Conservation (phyloP, 2,329 filamentous ascomycete genomes). For the Calonectria multiphialidica region DNA sequence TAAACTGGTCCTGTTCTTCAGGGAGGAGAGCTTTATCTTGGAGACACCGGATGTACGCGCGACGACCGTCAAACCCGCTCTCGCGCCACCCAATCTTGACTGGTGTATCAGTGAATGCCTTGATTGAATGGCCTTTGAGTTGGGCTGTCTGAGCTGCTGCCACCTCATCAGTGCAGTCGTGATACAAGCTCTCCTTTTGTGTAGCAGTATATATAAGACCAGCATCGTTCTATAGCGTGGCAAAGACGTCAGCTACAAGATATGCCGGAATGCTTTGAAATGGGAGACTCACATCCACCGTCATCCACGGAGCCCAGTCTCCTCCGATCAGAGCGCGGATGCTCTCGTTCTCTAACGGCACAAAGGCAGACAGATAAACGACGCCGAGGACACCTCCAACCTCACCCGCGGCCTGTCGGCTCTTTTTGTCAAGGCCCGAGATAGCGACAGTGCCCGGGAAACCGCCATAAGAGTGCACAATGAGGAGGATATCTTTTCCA, state of each 20-base stretch:
- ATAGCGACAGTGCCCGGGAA: not conserved
- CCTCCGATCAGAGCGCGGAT: not conserved
- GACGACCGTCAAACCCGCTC: not conserved
- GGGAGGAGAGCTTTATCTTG: not conserved
- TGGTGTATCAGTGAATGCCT: not conserved
- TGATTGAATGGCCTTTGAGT: not conserved
- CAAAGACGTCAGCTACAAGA: no score
- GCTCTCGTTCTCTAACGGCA: not conserved
- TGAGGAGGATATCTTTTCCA: not conserved
- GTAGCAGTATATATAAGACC: no score
- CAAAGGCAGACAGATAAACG: not conserved
- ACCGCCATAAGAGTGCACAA: not conserved
- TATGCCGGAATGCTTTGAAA: no score
- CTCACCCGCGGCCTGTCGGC: not conserved
- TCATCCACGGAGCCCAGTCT: not conserved
- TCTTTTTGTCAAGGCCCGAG: not conserved
- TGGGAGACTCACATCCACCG: not conserved
- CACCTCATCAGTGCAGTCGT: not conserved
- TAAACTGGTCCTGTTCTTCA: not conserved
- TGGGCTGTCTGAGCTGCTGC: not conserved
- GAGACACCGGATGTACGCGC: not conserved
- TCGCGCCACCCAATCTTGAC: not conserved
- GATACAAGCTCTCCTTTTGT: not conserved
- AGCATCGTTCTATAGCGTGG: no score
- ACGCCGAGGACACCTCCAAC: not conserved